Evolutionary conservation across 768 basidiomycete genomes (phyloP).

Genomic region (Trichaptum fuscoviolaceum): DNA sequence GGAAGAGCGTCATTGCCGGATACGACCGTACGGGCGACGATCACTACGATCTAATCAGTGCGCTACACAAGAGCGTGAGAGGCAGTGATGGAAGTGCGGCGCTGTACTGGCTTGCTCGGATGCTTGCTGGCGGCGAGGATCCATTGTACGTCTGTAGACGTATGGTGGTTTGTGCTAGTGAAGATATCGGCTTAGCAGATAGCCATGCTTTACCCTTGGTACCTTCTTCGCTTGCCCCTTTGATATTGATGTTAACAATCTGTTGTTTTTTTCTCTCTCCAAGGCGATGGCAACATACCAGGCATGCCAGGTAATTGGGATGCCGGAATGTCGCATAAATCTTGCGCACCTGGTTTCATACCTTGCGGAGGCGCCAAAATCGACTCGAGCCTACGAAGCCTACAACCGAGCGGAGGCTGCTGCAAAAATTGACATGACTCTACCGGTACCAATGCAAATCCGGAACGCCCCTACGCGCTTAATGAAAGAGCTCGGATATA

Average conservation of each 20-base stretch:
- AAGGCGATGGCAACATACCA: constrained; percentile 60
- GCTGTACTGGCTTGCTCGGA: constrained; percentile 84
- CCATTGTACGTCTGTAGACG: constrained; percentile 70
- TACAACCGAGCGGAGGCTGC: constrained; percentile 65
- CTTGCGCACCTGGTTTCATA: constrained; percentile 74
- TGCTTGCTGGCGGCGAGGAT: constrained; percentile 78
- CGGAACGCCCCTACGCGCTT: constrained; percentile 73
- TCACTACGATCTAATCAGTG: constrained; percentile 79
- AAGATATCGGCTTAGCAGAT: constrained; percentile 82
- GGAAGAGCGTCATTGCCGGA: constrained; percentile 56
- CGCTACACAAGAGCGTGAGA: constrained; percentile 77
- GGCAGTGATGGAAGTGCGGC: constrained; percentile 75
- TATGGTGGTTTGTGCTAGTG: constrained; percentile 76
- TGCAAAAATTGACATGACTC: constrained; percentile 44
- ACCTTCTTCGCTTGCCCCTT: constrained; percentile 19
- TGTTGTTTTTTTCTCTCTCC: constrained; percentile 2
- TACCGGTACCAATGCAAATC: constrained; percentile 65
- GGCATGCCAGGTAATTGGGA: constrained; percentile 66
- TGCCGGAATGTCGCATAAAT: constrained; percentile 79
- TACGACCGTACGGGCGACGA: constrained; percentile 76
- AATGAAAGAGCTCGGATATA: constrained; percentile 68
- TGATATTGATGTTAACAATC: constrained; percentile 12
- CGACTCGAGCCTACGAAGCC: constrained; percentile 72
- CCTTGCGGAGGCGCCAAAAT: constrained; percentile 79
- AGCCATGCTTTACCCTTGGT: constrained; percentile 71